These are phyloP conservation scores for Rosa multiflora DNA, from an alignment of 306 rosid species.

Conservation along the genomic window DNA sequence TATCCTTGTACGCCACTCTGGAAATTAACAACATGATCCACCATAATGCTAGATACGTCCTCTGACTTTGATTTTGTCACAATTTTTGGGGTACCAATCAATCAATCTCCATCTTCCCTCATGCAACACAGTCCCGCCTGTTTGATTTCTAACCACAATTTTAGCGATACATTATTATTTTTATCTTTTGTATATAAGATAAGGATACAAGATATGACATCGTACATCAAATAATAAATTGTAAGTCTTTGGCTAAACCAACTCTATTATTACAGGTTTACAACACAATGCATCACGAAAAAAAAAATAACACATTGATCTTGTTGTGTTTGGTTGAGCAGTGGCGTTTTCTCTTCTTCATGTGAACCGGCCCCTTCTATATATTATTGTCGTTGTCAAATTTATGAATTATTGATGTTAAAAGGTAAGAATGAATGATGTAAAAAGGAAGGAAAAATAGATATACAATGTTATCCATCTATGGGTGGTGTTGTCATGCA, in stretches of 20 bases:
- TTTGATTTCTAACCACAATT: not conserved
- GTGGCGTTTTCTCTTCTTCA: not conserved
- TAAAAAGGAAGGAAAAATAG: not conserved
- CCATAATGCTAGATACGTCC: not conserved
- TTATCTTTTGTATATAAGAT: too few species aligned
- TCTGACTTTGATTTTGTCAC: not conserved
- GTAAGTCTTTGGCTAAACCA: too few species aligned
- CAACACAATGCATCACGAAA: not conserved
- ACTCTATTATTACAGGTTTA: too few species aligned
- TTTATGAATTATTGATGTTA: not conserved
- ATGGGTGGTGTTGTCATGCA: not conserved
- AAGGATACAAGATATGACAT: not conserved
- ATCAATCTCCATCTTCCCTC: not conserved
- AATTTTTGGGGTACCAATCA: not conserved
- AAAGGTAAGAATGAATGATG: not conserved
- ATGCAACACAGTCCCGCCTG: not conserved
- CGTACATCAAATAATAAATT: too few species aligned
- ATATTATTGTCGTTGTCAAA: not conserved
- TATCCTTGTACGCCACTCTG: not conserved
- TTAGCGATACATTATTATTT: not conserved
- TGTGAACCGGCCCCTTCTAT: not conserved
- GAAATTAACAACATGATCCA: not conserved
- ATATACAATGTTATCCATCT: not conserved
- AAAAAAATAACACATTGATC: too few species aligned
- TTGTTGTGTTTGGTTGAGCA: not conserved